Percentiles rank a stretch among this genome's conserved stretches.
Evolutionary conservation across 257 asterid genomes (phyloP).

Genomic region (Handroanthus guayacan): DNA sequence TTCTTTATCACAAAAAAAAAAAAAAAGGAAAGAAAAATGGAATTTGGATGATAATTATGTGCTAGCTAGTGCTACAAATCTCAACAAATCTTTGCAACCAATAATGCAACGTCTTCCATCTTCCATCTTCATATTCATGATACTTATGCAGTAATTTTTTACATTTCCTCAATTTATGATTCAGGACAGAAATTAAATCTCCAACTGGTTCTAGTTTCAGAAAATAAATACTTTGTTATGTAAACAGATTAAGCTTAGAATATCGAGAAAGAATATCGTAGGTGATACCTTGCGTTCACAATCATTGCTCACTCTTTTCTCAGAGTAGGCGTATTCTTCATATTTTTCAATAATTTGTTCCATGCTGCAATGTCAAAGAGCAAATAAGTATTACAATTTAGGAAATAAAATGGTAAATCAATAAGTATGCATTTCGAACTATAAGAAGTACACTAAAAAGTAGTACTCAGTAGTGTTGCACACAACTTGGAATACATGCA

Average conservation of each 20-base stretch:
- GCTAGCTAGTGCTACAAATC: too few species aligned
- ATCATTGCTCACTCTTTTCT: slow-evolving; percentile 40
- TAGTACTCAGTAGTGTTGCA: background rate
- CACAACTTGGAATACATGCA: slow-evolving; percentile 2
- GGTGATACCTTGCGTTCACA: slow-evolving; percentile 53
- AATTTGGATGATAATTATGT: too few species aligned
- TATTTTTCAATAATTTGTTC: slow-evolving; percentile 68
- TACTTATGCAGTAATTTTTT: too few species aligned
- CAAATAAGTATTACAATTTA: slow-evolving; percentile 8
- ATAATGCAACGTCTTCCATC: too few species aligned
- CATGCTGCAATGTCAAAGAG: slow-evolving; percentile 52
- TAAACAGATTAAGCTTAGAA: background rate
- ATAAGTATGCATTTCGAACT: background rate
- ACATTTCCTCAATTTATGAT: too few species aligned
- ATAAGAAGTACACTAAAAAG: background rate
- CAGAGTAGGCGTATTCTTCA: slow-evolving; percentile 58
- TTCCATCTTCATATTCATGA: too few species aligned
- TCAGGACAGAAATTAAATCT: too few species aligned
- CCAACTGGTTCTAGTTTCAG: too few species aligned
- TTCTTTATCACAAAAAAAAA: too few species aligned
- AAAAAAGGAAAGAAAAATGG: too few species aligned
- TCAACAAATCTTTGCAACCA: too few species aligned
- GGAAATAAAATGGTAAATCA: background rate
- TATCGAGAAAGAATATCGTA: background rate
- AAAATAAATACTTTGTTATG: background rate